Percentiles rank a stretch among this genome's conserved stretches.
Evolutionary conservation across 805 yeast genomes (phyloP).

Genomic region (Tetrapisispora pingtungensis): DNA sequence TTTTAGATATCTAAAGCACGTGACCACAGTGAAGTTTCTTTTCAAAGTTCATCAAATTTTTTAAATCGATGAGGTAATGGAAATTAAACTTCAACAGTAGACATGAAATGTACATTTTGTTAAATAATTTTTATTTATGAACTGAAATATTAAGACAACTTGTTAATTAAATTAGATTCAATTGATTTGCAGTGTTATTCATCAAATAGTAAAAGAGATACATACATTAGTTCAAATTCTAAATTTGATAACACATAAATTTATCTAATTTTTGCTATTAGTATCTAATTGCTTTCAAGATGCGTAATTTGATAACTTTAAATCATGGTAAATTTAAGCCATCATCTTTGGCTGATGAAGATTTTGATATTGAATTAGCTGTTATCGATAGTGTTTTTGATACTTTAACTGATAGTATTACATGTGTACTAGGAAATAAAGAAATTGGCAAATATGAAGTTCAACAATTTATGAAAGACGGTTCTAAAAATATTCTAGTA

Average conservation of each 20-base stretch:
- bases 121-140: background rate
- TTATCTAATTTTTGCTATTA: too few relatives aligned
- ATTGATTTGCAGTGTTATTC: too few relatives aligned
- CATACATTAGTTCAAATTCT: too few relatives aligned
- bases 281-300: slow-evolving; percentile 2
- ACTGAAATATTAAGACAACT: too few relatives aligned
- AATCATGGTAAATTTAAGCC: slow-evolving; percentile 27
- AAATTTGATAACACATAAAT: too few relatives aligned
- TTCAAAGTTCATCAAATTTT: background rate
- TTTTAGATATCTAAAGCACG: too few relatives aligned
- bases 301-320: slow-evolving; percentile 28
- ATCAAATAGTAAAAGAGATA: too few relatives aligned
- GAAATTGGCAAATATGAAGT: slow-evolving; percentile 56
- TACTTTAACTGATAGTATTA: slow-evolving; percentile 60
- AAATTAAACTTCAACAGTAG: background rate
- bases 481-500: slow-evolving; percentile 48
- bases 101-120: background rate
- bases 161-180: too few relatives aligned
- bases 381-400: slow-evolving; percentile 43
- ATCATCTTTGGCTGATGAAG: slow-evolving; percentile 7
- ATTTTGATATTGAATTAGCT: slow-evolving; percentile 9
- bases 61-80: background rate
- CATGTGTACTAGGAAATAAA: slow-evolving; percentile 48
- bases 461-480: slow-evolving; percentile 63
- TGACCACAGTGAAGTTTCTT: background rate